A percentile compares a stretch with the other conserved stretches of the same genome.
Evolutionary conservation across 2,329 filamentous ascomycete species (phyloP).

Genomic region (Pleomassaria siparia): DNA sequence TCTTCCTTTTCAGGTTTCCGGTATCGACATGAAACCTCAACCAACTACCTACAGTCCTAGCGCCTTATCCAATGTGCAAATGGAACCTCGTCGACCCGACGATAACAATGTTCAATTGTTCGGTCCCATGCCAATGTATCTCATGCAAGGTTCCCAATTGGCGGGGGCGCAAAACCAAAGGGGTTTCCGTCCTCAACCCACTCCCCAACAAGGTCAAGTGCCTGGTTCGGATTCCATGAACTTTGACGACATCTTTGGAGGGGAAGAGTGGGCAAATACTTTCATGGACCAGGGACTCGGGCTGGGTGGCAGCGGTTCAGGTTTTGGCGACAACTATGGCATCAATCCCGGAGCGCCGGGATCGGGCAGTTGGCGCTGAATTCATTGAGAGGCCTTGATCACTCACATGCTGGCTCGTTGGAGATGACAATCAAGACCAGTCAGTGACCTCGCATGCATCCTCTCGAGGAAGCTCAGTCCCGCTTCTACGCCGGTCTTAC

Average conservation of each 20-base stretch:
- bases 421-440: not conserved
- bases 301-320: conserved; percentile 23
- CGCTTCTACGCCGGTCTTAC: too few relatives aligned
- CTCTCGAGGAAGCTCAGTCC: too few relatives aligned
- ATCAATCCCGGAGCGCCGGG: conserved; percentile 17
- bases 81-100: conserved; percentile 44
- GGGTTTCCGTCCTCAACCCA: conserved; percentile 28
- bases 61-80: conserved; percentile 17
- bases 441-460: too few relatives aligned
- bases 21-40: conserved; percentile 32
- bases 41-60: conserved; percentile 25
- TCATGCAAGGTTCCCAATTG: conserved; percentile 55
- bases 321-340: conserved; percentile 19
- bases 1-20: conserved; percentile 22
- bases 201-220: conserved; percentile 21
- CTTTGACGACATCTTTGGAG: conserved; percentile 41
- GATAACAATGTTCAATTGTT: conserved; percentile 75
- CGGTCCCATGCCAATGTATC: conserved; percentile 69
- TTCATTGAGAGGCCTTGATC: not conserved
- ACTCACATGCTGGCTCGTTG: too few relatives aligned
- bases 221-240: conserved; percentile 28
- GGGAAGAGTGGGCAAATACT: conserved; percentile 45
- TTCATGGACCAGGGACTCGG: conserved; percentile 40
- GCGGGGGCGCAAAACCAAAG: conserved; percentile 23
- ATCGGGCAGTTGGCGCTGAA: conserved; percentile 18